phyloP scores from a whole-genome alignment of 2,329 filamentous ascomycete species.

The Calonectria pauciramosa region DNA sequence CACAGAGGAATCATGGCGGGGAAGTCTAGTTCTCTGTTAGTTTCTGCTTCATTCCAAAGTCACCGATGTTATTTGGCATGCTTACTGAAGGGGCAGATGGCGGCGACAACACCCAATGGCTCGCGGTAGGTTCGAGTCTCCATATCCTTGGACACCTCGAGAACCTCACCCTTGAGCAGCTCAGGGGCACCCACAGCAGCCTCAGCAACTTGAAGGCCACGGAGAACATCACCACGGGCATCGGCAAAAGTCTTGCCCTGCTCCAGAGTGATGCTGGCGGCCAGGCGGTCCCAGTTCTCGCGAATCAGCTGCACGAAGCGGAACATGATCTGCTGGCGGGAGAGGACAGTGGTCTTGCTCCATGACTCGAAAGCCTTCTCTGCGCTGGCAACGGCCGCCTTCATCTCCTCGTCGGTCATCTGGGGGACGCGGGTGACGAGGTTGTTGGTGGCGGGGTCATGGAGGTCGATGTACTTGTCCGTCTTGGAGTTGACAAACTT shows the following conservation, averaged over 20 bases:
- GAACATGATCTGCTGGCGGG: constrained; percentile 89
- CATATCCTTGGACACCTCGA: constrained; percentile 92
- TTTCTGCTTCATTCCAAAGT: not conserved
- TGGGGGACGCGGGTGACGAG: constrained; percentile 87
- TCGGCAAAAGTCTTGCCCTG: constrained; percentile 92
- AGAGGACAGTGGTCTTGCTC: constrained; percentile 79
- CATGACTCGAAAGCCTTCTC: constrained; percentile 82
- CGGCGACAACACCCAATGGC: constrained; percentile 84
- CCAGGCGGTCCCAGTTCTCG: constrained; percentile 87
- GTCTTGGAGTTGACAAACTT: constrained; percentile 78
- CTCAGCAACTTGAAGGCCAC: constrained; percentile 88
- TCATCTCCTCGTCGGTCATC: constrained; percentile 83
- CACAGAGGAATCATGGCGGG: constrained; percentile 95
- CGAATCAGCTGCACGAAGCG: constrained; percentile 84
- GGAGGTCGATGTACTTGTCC: constrained; percentile 81
- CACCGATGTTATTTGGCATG: constrained; percentile 29
- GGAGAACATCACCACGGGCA: constrained; percentile 84
- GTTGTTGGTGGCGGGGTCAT: constrained; percentile 89
- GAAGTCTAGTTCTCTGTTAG: constrained; percentile 73
- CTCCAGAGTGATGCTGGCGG: constrained; percentile 87
- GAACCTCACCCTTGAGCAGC: constrained; percentile 84
- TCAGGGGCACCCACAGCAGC: constrained; percentile 85
- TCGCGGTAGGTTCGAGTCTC: constrained; percentile 87
- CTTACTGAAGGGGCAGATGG: constrained; percentile 90
- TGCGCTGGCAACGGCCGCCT: constrained; percentile 81